Evolutionary conservation across 768 basidiomycete genomes (phyloP), one percentile per base, ranked within the genome.

Genomic region (Suillus discolor): DNA sequence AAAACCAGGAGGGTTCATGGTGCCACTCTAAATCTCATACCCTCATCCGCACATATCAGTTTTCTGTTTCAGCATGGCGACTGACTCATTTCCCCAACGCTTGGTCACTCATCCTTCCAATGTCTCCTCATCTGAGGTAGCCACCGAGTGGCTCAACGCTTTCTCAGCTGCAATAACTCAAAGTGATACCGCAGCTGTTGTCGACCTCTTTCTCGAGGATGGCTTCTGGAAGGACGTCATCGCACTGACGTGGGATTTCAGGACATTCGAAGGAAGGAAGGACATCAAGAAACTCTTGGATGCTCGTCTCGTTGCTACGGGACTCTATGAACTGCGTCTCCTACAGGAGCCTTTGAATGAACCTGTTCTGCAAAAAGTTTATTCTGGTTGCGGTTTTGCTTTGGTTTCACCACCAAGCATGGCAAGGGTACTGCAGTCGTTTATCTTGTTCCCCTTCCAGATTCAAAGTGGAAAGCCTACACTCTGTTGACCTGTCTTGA

Each of bases 401-500:
- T 91, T 70, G 80, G 77, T 9, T 91, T 91, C 68, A 84, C 82
- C 1, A 79, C 79, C 49, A 72, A 78, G 8, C 72, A 81, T 1
- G 90, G 87, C 0, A 71, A 80, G 18, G 85, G 82, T 9, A 82
- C 82, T 0, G 89, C 83, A 1, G 77, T 90, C 16, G 81, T 82
- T 18, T 80, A 87, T 45, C 80, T 91, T 3, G 80, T 87, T 0
- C 88, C 86, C 0, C 66, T 71, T 3, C 78, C 79, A 3, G 70
- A 67, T 38, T 72, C 75, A 16, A 70, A 61, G 9, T 91, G 91
- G 91, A 87, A 85, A 71, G 88, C 87, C 0, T 83, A 87, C 68
- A 79, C 79, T 5, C 68, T 90, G 12, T 87, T 83, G 68, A 91
- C 90, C 0, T 83, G 84, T 63, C 77, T 92, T 25, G 85, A 89